Evolutionary conservation across 2,329 filamentous ascomycete species (phyloP), one percentile per base, ranked within the genome.

Genomic region (Diaporthe citri): DNA sequence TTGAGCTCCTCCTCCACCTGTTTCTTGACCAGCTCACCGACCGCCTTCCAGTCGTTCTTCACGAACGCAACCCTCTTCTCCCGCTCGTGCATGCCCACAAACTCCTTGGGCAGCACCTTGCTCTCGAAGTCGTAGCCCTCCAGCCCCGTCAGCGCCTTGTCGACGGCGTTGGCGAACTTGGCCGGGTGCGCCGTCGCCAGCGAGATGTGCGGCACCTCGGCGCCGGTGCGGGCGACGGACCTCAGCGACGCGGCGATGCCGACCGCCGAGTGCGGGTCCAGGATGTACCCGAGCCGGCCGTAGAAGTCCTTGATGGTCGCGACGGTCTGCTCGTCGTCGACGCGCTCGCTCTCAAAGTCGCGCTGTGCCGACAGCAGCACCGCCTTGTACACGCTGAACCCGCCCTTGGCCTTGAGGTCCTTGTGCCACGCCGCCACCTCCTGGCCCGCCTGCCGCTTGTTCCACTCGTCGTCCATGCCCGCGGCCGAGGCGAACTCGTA

Each of bases 171-270:
- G 0, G 93, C 92, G 81, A 99, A 99, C 84, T 99, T 99, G 76
- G 96, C 97, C 0, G 97, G 96, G 84, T 99, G 97, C 3, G 97
- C 97, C 2, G 97, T 99, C 1, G 96, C 94, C 3, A 99, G 90
- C 1, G 95, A 92, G 80, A 99, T 93, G 83, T 97, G 94, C n/a
- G 84, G 87, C 71, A 92, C 85, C 22, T 86, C 86, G 3, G 87
- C 82, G 39, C 84, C 85, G 0, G 86, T 83, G 17, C 91, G 87
- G 57, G 86, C 82, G 46, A 94, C 88, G 3, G 94, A 95, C 74
- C 95, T 90, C 72, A 91, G 82, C 0, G 96, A 90, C 0, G 95
- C 96, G 25, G 93, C 89, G 52, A 98, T 89, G 73, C 96, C 97
- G 60, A 99, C 94, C 2, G 97, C 95, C 0, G 95, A 93, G 86